Percentiles rank a stretch among this genome's conserved stretches.
These are phyloP conservation scores for Trypanosomatidae sp. DNA, from an alignment of 208 protist genomes.

Conservation along the genomic window DNA sequence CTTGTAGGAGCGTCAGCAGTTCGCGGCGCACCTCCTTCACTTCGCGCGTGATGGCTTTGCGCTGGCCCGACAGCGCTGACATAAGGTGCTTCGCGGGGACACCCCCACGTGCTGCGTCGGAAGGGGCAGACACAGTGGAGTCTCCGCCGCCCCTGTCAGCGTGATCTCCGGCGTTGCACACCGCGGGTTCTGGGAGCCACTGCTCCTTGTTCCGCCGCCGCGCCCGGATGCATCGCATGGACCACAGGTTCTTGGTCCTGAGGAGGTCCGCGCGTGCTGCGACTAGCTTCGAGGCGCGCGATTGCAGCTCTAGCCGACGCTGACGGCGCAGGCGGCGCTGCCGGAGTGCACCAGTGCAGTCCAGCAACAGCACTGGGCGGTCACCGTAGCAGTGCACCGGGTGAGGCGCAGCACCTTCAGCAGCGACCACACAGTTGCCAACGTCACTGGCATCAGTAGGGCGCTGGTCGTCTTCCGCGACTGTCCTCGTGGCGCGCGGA, in stretches of 20 bases:
- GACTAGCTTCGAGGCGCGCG: neutral
- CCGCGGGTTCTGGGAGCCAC: neutral
- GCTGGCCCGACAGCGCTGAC: conserved; percentile 1
- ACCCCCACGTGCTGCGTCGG: neutral
- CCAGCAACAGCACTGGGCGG: conserved; percentile 28
- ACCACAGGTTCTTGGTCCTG: neutral
- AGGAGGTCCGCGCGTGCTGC: conserved; percentile 9
- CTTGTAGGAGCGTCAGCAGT: conserved; percentile 4
- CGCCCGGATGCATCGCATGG: conserved; percentile 11
- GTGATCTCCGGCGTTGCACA: neutral
- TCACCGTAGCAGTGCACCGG: conserved; percentile 11
- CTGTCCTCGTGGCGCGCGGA: neutral
- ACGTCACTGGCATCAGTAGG: neutral
- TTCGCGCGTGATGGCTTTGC: conserved; percentile 12
- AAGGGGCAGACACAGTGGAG: neutral
- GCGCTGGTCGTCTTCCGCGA: neutral
- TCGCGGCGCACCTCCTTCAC: neutral
- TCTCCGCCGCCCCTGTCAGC: too few relatives aligned
- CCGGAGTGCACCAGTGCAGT: conserved; percentile 23
- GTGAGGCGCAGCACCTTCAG: neutral
- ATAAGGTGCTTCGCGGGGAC: neutral
- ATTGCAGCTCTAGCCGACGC: conserved; percentile 11
- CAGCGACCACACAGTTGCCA: neutral
- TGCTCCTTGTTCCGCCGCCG: neutral
- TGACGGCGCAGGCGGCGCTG: conserved; percentile 10